Conservation (phyloP, 2,329 filamentous ascomycete genomes). For the Trichoderma pleuroti region DNA sequence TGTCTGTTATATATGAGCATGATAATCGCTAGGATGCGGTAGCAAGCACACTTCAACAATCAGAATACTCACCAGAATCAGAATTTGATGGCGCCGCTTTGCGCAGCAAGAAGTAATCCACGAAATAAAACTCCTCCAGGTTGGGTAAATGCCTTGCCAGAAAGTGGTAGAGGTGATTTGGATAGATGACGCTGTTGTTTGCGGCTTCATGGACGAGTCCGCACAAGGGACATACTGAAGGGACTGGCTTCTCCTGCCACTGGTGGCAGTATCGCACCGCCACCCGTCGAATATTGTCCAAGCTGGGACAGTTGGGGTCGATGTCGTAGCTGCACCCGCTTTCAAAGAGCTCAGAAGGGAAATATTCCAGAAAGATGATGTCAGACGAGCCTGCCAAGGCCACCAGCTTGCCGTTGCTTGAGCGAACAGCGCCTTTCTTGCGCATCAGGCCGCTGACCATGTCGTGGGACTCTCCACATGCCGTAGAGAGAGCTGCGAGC, state of each 20-base stretch:
- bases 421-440: constrained; percentile 25
- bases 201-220: constrained; percentile 30
- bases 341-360: constrained; percentile 30
- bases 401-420: constrained; percentile 29
- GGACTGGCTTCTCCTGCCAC: constrained; percentile 35
- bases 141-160: constrained; percentile 40
- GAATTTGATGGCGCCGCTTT: constrained; percentile 18
- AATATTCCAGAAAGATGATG: constrained; percentile 36
- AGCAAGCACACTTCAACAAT: background rate
- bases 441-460: constrained; percentile 24
- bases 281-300: constrained; percentile 37
- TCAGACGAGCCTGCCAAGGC: constrained; percentile 31
- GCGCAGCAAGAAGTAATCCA: constrained; percentile 42
- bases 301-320: constrained; percentile 27
- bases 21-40: background rate
- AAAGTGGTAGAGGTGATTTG: constrained; percentile 44
- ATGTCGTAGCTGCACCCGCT: constrained; percentile 28
- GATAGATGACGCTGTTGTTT: constrained; percentile 30
- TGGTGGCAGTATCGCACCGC: constrained; percentile 42
- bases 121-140: constrained; percentile 43
- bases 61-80: background rate
- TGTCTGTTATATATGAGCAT: background rate
- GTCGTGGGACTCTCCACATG: constrained; percentile 29
- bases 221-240: constrained; percentile 33
- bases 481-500: constrained; percentile 27